A percentile compares a stretch with the other conserved stretches of the same genome.
phyloP scores from a whole-genome alignment of 1,284 basidiomycete species.

The Kwoniella shivajii region DNA sequence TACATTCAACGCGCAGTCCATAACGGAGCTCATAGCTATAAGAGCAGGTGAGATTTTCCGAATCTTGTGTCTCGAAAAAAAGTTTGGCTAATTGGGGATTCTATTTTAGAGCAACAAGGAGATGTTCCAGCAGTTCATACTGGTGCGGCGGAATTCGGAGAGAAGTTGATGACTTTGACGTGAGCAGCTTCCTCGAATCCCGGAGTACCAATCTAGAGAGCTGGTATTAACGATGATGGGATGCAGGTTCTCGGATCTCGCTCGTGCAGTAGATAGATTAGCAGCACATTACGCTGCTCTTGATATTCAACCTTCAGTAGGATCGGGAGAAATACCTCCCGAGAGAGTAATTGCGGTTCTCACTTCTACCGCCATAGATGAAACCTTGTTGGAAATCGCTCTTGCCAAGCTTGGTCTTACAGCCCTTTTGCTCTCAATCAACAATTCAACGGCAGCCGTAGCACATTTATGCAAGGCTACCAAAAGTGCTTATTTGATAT shows the following conservation, averaged over 20 bases:
- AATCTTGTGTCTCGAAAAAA: neutral
- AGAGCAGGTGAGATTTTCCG: slow-evolving; percentile 37
- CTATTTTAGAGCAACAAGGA: slow-evolving; percentile 28
- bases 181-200: slow-evolving; percentile 19
- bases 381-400: slow-evolving; percentile 58
- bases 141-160: slow-evolving; percentile 50
- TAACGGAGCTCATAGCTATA: slow-evolving; percentile 47
- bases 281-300: slow-evolving; percentile 54
- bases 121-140: slow-evolving; percentile 50
- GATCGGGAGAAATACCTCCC: slow-evolving; percentile 37
- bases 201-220: neutral
- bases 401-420: slow-evolving; percentile 58
- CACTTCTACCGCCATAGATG: slow-evolving; percentile 56
- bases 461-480: slow-evolving; percentile 62
- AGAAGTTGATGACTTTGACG: slow-evolving; percentile 46
- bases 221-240: neutral
- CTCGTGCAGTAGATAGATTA: slow-evolving; percentile 55
- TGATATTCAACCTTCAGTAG: slow-evolving; percentile 18
- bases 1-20: slow-evolving; percentile 39
- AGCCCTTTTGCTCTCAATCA: slow-evolving; percentile 60
- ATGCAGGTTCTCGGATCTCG: slow-evolving; percentile 49
- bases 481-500: slow-evolving; percentile 58
- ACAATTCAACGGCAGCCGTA: slow-evolving; percentile 63
- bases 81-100: neutral
- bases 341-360: slow-evolving; percentile 55